Percentiles rank a stretch among this genome's conserved stretches.
Conservation (phyloP, 768 basidiomycete species). For the Podaxis pistillaris region DNA sequence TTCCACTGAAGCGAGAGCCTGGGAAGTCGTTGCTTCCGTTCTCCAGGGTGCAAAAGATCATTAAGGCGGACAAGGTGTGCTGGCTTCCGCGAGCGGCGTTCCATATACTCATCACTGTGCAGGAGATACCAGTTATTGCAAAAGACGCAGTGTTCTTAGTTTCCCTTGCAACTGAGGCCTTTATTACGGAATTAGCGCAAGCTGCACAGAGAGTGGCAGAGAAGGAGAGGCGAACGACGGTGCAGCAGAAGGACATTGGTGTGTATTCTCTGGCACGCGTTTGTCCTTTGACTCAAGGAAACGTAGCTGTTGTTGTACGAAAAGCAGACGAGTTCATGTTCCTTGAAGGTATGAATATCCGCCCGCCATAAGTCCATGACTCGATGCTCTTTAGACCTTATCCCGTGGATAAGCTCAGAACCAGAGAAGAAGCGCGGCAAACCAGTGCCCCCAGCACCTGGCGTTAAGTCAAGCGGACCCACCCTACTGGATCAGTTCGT, state of each 20-base stretch:
- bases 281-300: neutral
- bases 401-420: conserved; percentile 49
- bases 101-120: neutral
- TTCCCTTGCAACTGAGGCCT: conserved; percentile 84
- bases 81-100: neutral
- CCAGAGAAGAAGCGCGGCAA: conserved; percentile 36
- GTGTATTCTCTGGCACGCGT: conserved; percentile 21
- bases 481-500: conserved; percentile 54
- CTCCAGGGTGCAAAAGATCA: conserved; percentile 76
- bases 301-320: conserved; percentile 58
- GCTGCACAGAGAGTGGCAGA: conserved; percentile 71
- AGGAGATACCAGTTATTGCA: conserved; percentile 78
- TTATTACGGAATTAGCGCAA: conserved; percentile 72
- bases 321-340: conserved; percentile 77
- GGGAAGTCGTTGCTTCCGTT: conserved; percentile 79
- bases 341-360: conserved; percentile 56
- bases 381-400: conserved; percentile 44
- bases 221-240: conserved; percentile 68
- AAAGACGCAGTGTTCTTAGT: conserved; percentile 80
- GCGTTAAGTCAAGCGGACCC: conserved; percentile 24
- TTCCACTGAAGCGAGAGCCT: conserved; percentile 27
- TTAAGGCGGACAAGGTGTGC: conserved; percentile 81
- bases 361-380: neutral
- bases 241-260: conserved; percentile 84
- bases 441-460: conserved; percentile 28